A percentile compares a stretch with the other conserved stretches of the same genome.
Evolutionary conservation across 2,329 filamentous ascomycete species (phyloP).

Genomic region (Phoma sp.): DNA sequence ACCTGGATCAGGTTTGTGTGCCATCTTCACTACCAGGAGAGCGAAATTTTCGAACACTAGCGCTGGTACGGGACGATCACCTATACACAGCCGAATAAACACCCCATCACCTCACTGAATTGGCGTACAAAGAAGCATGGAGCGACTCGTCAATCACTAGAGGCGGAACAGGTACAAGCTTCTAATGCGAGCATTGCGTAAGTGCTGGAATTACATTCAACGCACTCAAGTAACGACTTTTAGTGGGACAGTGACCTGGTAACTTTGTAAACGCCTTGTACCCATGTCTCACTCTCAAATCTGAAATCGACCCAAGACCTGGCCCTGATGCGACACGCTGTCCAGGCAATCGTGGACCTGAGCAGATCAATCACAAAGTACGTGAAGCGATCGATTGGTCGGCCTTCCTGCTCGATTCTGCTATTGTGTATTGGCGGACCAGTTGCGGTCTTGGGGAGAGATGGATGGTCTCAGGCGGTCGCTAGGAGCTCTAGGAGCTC

Average conservation of each 20-base stretch:
- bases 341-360: constrained; percentile 57
- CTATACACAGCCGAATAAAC: constrained; percentile 74
- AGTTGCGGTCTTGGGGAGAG: constrained; percentile 20
- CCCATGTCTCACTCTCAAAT: constrained; percentile 51
- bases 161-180: constrained; percentile 69
- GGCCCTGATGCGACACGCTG: constrained; percentile 41
- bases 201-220: not conserved
- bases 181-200: constrained; percentile 72
- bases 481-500: not conserved
- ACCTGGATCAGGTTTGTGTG: constrained; percentile 72
- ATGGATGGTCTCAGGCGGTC: constrained; percentile 11
- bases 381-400: constrained; percentile 57
- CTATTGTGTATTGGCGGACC: constrained; percentile 15
- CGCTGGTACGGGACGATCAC: constrained; percentile 74
- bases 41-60: constrained; percentile 77
- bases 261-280: constrained; percentile 82
- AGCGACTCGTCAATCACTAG: constrained; percentile 70
- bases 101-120: constrained; percentile 71
- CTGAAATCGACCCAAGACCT: not conserved
- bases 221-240: not conserved
- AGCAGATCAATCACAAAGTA: not conserved
- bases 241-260: constrained; percentile 71
- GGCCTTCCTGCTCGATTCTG: no score
- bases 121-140: constrained; percentile 73
- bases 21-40: constrained; percentile 75